Base-by-base conservation (phyloP, 2,329 filamentous ascomycete genomes). In the Calonectria pseudoturangicola region DNA sequence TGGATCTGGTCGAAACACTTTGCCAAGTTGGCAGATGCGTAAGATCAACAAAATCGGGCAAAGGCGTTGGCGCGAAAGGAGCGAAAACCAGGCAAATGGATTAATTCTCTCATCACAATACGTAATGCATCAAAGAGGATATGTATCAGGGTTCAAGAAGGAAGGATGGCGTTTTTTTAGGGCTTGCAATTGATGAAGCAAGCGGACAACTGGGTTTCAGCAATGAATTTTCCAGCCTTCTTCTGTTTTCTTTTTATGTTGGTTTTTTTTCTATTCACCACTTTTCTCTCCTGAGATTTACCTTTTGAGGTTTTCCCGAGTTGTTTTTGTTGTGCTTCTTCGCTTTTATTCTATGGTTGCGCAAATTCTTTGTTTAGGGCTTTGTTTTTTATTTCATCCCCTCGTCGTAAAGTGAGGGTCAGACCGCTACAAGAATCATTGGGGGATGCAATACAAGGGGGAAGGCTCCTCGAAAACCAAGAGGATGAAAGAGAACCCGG, bases 1-100 rank as follows among this genome's bases (percentile, higher is more conserved):
- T 99, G 97, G 97, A 98, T 99, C 80, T 99, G 97, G 97, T 98
- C 96, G 80, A 98, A 98, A 84, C 97, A 99, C 86, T 99, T 99
- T 88, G 93, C 93, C 66, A 91, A 90, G 81, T 81, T 92, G 75
- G 90, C 89, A 62, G 90, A 91, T 80, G 84, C 85, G 68, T 87
- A 82, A 72, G 64, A 65, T 43, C 67, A 60, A 73, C 39, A 48
- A 72, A 65, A 60, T 41, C 51, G 60, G 51, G 65, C 63, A 68
- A 51, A 67, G 73, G 65, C 68, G 70, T 74, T 73, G 66, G 66
- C 68, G 70, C 66, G 62, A 68, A 72, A 70, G 76, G 56, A 66
- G 54, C 62, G 69, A 72, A 71, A 74, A 56, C 56, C 56, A 66
- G 54, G 68, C 62, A 63, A 68, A 62, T 43, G 70, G 72, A 60